Base-by-base conservation (phyloP, 306 rosid genomes). In the Inga leiocalycina region DNA sequence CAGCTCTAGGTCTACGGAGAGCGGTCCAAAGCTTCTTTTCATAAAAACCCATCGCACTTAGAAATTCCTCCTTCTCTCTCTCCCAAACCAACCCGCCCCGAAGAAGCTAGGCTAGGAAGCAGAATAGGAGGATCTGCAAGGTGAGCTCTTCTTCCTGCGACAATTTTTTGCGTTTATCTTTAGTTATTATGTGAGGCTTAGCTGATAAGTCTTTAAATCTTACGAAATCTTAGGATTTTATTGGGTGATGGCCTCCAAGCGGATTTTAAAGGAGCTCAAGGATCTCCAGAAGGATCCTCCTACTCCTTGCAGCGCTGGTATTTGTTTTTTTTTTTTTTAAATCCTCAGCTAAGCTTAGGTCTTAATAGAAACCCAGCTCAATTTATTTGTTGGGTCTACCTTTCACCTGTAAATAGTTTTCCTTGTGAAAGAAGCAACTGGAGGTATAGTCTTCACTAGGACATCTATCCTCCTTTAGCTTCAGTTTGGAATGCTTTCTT, bases 261-360 rank as follows among this genome's bases (percentile, higher is more conserved):
- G 94, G 80, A 90, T 90, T 82, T 79, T 88, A 76, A 89, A 89
- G 86, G 92, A 89, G 92, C 92, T 89, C 81, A 89, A 89, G 86
- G 90, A 89, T 84, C 92, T 89, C 86, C 92, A 89, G 88, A 89
- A 89, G 67, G 93, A 91, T 83, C 94, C 94, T 88, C 94, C 94
- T 86, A 91, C 94, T 69, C 89, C 93, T 46, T 91, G 94, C 91
- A 91, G 94, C 71, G 94, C 94, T 78, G 94, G 94, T 83, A 83
- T 27, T 45, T 15, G n/a, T n/a, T n/a, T n/a, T n/a, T n/a, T n/a
- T 30, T 51, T 24, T 68, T n/a, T 39, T 48, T 9, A 32, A 56
- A 56, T 11, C 59, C 37, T 75, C n/a, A 22, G 10, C 49, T 27
- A 56, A 20, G 22, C 32, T 64, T 8, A 8, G 43, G 39, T 4